A percentile compares a stretch with the other conserved stretches of the same genome.
Evolutionary conservation across 768 basidiomycete species (phyloP).

Genomic region (Leccinum barrowsii): DNA sequence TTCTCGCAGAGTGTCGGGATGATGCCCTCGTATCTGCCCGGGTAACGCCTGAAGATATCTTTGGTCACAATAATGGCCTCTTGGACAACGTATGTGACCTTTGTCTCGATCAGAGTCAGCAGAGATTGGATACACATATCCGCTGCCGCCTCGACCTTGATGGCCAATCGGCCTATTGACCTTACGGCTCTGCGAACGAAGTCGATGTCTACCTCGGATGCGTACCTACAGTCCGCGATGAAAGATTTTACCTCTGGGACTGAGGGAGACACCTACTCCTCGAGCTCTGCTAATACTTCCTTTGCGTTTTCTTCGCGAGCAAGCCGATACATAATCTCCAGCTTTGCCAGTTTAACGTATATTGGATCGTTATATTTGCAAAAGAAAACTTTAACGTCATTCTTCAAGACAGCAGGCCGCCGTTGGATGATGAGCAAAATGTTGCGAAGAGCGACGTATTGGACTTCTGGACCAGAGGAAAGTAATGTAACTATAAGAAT

Average conservation of each 20-base stretch:
- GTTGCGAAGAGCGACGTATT: conserved; percentile 96
- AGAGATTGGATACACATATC: conserved; percentile 88
- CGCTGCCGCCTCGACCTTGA: conserved; percentile 89
- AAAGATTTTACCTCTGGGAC: neutral
- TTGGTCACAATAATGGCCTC: conserved; percentile 97
- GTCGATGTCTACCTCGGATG: conserved; percentile 96
- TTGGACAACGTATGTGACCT: conserved; percentile 95
- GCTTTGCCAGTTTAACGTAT: conserved; percentile 95
- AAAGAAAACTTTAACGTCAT: conserved; percentile 98
- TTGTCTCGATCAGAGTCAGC: conserved; percentile 84
- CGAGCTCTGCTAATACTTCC: conserved; percentile 90
- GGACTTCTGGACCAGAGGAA: conserved; percentile 97
- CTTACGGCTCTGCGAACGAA: conserved; percentile 97
- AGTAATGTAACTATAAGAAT: conserved; percentile 73
- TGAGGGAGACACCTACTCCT: conserved; percentile 62
- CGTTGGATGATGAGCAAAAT: conserved; percentile 97
- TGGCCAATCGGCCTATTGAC: conserved; percentile 95
- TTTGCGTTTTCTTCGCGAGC: conserved; percentile 91
- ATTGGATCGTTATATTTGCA: conserved; percentile 99
- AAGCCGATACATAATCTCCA: conserved; percentile 98
- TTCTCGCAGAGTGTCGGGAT: conserved; percentile 93
- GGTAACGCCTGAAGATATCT: conserved; percentile 96
- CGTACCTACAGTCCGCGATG: conserved; percentile 60
- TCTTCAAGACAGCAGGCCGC: conserved; percentile 85
- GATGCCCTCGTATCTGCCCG: conserved; percentile 93